These are phyloP conservation scores for Phialophora chinensis DNA, from an alignment of 2,329 filamentous ascomycete species.

Conservation along the genomic window DNA sequence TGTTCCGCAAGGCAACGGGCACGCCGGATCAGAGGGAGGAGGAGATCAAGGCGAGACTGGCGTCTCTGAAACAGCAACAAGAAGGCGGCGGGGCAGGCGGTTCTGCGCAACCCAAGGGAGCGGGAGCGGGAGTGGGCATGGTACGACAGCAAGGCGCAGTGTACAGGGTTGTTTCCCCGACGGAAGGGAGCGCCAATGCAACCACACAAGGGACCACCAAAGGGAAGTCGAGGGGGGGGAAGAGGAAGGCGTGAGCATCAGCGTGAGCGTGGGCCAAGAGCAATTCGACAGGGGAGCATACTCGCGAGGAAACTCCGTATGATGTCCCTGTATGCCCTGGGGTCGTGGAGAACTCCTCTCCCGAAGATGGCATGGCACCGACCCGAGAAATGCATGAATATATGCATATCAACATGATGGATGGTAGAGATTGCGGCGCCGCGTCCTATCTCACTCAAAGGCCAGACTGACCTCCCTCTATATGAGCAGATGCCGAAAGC, in stretches of 20 bases:
- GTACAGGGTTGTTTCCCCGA: constrained; percentile 9
- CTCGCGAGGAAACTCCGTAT: too few species aligned
- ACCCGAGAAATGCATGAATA: too few species aligned
- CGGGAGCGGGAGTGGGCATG: constrained; percentile 4
- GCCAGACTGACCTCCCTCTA: too few species aligned
- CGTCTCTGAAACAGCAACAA: constrained; percentile 18
- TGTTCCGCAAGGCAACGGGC: constrained; percentile 30
- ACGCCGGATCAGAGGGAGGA: constrained; percentile 23
- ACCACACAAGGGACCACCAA: background rate
- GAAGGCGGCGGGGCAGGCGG: background rate
- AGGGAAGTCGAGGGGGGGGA: constrained; percentile 4
- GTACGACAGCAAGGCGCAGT: constrained; percentile 8
- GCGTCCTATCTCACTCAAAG: too few species aligned
- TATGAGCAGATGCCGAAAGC: too few species aligned
- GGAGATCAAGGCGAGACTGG: constrained; percentile 30
- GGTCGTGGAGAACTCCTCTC: too few species aligned
- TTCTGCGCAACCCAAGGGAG: background rate
- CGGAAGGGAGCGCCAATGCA: background rate
- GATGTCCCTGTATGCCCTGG: too few species aligned
- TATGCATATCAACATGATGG: too few species aligned
- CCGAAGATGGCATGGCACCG: too few species aligned
- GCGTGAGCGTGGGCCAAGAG: background rate
- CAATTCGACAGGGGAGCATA: background rate
- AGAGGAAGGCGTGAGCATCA: constrained; percentile 7
- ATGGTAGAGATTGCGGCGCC: too few species aligned